Evolutionary conservation across 2,329 filamentous ascomycete species (phyloP).

Genomic region (Grosmannia penicillata): DNA sequence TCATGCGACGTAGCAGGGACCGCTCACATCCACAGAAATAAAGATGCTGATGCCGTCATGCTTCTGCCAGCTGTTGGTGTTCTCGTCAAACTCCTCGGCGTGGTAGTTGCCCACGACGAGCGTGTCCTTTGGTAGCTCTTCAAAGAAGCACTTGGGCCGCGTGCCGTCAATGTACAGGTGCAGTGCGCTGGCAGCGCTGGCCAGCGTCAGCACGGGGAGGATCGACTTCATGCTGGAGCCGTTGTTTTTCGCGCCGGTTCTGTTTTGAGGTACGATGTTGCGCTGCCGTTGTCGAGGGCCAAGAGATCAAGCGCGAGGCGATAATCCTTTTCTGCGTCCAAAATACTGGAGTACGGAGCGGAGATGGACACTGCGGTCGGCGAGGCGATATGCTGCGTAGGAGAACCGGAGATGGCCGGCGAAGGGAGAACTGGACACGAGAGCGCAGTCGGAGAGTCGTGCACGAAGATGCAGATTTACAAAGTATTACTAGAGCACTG

Average conservation of each 20-base stretch:
- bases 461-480: no score
- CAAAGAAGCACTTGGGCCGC: conserved; percentile 88
- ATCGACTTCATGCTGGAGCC: conserved; percentile 38
- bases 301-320: no score
- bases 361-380: no score
- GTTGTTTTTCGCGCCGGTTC: no score
- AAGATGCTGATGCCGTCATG: conserved; percentile 68
- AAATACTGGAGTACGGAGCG: no score
- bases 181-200: conserved; percentile 57
- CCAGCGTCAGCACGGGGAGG: conserved; percentile 51
- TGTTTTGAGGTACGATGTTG: no score
- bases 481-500: neutral
- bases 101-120: conserved; percentile 87
- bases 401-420: neutral
- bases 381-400: no score
- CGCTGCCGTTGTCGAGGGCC: no score
- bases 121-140: conserved; percentile 95
- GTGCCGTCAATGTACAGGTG: conserved; percentile 92
- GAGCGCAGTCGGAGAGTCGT: neutral
- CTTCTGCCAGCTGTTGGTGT: conserved; percentile 50
- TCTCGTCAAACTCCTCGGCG: conserved; percentile 69
- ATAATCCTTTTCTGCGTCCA: no score
- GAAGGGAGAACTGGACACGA: neutral
- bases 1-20: neutral
- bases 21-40: conserved; percentile 71